phyloP scores from a whole-genome alignment of 805 yeast species.

The Saccharomycopsis amapae region DNA sequence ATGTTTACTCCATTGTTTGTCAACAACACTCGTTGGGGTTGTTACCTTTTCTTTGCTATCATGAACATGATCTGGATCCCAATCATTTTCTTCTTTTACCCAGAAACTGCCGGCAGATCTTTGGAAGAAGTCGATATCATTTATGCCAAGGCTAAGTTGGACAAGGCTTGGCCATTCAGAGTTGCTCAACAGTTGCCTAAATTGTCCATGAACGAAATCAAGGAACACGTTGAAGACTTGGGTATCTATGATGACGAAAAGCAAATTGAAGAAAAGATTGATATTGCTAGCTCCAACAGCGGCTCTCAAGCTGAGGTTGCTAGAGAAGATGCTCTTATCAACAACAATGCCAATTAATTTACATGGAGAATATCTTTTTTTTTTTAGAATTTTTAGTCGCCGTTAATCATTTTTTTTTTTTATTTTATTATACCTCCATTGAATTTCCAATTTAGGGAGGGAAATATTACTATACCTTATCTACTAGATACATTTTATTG shows the following conservation, averaged over 20 bases:
- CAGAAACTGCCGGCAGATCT: conserved; percentile 71
- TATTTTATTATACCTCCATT: no score
- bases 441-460: no score
- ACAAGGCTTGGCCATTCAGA: conserved; percentile 51
- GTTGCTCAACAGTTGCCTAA: conserved; percentile 60
- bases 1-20: conserved; percentile 59
- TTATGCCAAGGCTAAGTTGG: conserved; percentile 46
- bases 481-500: no score
- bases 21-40: conserved; percentile 48
- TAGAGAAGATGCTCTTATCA: no score
- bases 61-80: conserved; percentile 58
- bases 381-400: no score
- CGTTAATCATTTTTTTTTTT: no score
- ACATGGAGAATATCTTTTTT: no score
- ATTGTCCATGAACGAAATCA: conserved; percentile 27
- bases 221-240: conserved; percentile 12
- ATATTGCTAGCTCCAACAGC: no score
- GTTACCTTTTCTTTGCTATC: conserved; percentile 61
- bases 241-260: conserved; percentile 34
- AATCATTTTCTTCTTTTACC: conserved; percentile 58
- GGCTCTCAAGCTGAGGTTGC: no score
- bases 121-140: conserved; percentile 72
- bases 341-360: no score
- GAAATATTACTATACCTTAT: no score
- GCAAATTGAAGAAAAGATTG: conserved; percentile 26